A percentile compares a stretch with the other conserved stretches of the same genome.
Conservation (phyloP, 768 basidiomycete genomes). For the Boletales sp. region DNA sequence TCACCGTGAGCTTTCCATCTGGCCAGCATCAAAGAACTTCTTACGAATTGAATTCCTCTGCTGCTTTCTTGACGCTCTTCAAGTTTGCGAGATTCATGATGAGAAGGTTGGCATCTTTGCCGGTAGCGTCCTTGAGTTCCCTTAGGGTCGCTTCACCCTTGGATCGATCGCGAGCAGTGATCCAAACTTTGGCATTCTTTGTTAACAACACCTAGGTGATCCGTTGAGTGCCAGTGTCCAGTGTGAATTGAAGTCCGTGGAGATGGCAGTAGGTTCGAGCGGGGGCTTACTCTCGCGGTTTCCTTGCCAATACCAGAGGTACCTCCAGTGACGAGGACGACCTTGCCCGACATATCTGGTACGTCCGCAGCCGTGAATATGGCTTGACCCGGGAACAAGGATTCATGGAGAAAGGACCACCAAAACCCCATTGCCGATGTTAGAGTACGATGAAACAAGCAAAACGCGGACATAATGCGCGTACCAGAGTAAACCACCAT, state of each 20-base stretch:
- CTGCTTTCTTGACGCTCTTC: slow-evolving; percentile 34
- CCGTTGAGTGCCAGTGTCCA: background rate
- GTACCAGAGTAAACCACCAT: too few species aligned
- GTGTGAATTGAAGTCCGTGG: background rate
- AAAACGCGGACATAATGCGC: too few species aligned
- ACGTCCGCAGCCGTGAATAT: slow-evolving; percentile 26
- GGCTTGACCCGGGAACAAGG: slow-evolving; percentile 19
- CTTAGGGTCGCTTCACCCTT: slow-evolving; percentile 14
- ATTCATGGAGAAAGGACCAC: slow-evolving; percentile 4
- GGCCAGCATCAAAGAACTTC: background rate
- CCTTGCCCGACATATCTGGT: slow-evolving; percentile 36
- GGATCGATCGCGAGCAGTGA: slow-evolving; percentile 21
- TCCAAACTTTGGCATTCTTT: slow-evolving; percentile 30
- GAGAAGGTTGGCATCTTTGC: slow-evolving; percentile 29
- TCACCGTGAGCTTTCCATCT: background rate
- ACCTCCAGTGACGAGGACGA: slow-evolving; percentile 42
- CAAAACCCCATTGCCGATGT: background rate
- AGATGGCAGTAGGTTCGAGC: background rate
- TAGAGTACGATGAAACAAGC: too few species aligned
- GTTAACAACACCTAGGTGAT: slow-evolving; percentile 16
- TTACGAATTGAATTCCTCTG: slow-evolving; percentile 37
- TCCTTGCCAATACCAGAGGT: slow-evolving; percentile 51
- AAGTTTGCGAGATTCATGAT: slow-evolving; percentile 42
- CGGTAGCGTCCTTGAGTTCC: slow-evolving; percentile 22
- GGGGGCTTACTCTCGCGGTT: slow-evolving; percentile 30